A percentile compares a stretch with the other conserved stretches of the same genome.
phyloP scores from a whole-genome alignment of 2,329 filamentous ascomycete genomes.

The Eurotiales sp. region DNA sequence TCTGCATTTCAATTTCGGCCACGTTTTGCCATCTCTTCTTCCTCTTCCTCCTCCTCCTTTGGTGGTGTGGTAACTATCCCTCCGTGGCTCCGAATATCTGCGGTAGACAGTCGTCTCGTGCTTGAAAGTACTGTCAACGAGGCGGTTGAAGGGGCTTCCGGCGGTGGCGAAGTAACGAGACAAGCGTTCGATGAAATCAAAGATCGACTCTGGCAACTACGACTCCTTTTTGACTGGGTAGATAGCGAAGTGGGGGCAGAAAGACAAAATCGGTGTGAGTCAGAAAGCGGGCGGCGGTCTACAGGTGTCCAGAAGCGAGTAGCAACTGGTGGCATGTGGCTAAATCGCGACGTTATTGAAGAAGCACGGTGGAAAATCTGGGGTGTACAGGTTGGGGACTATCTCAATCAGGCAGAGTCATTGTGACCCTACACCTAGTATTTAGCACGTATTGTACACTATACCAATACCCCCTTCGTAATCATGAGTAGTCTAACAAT shows the following conservation, averaged over 20 bases:
- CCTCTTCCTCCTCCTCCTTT: background rate
- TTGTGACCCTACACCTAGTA: too few species aligned
- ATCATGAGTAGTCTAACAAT: too few species aligned
- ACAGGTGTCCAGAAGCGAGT: slow-evolving; percentile 6
- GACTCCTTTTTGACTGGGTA: slow-evolving; percentile 64
- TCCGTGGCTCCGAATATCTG: slow-evolving; percentile 53
- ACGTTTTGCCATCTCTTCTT: slow-evolving; percentile 16
- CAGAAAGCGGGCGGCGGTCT: slow-evolving; percentile 14
- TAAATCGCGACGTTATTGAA: slow-evolving; percentile 38
- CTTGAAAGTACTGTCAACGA: slow-evolving; percentile 51
- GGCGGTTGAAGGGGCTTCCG: slow-evolving; percentile 28
- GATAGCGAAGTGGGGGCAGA: slow-evolving; percentile 36
- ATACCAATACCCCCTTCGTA: too few species aligned
- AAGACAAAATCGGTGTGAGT: background rate
- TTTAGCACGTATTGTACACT: background rate
- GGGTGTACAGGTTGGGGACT: slow-evolving; percentile 33
- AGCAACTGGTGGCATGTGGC: slow-evolving; percentile 37
- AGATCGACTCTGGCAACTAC: slow-evolving; percentile 60
- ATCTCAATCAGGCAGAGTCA: background rate
- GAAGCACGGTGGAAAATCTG: slow-evolving; percentile 41
- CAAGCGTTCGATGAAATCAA: slow-evolving; percentile 41
- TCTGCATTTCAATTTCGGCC: slow-evolving; percentile 32
- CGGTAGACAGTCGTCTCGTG: slow-evolving; percentile 69
- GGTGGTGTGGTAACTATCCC: slow-evolving; percentile 46
- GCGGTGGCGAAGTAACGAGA: slow-evolving; percentile 24